A percentile compares a stretch with the other conserved stretches of the same genome.
Conservation (phyloP, 495 filamentous ascomycete genomes). For the Aspergillus conjunctus region DNA sequence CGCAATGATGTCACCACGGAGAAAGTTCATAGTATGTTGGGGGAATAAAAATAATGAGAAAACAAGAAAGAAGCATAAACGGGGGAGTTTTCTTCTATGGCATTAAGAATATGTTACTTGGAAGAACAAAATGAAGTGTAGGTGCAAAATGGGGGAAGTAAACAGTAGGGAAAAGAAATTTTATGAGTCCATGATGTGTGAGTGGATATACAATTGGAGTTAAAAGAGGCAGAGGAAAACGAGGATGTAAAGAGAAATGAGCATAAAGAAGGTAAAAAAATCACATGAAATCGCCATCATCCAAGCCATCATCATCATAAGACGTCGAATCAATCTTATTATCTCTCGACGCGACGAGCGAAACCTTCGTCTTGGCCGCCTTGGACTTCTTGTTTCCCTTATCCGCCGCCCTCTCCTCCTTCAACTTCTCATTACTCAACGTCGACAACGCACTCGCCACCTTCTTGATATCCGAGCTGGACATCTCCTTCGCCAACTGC, state of each 20-base stretch:
- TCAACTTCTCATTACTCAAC: conserved; percentile 96
- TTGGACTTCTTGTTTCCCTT: conserved; percentile 97
- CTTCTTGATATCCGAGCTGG: conserved; percentile 93
- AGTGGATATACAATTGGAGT: background rate
- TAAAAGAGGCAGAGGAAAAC: background rate
- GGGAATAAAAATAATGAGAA: too few relatives aligned
- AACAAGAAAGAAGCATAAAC: background rate
- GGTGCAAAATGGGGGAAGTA: background rate
- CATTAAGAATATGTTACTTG: conserved; percentile 7
- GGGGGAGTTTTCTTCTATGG: background rate
- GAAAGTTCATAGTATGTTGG: too few relatives aligned
- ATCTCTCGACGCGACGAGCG: conserved; percentile 70
- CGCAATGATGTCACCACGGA: too few relatives aligned
- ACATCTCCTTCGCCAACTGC: conserved; percentile 82
- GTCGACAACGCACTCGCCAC: conserved; percentile 80
- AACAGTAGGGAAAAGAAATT: conserved; percentile 3
- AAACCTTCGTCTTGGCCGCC: conserved; percentile 90
- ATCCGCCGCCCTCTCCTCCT: conserved; percentile 92
- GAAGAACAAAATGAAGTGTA: background rate
- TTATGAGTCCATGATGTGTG: background rate
- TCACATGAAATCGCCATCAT: conserved; percentile 72
- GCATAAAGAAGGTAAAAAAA: conserved; percentile 23
- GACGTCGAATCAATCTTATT: conserved; percentile 65
- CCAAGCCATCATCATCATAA: conserved; percentile 83
- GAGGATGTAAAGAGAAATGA: background rate